These are phyloP conservation scores for Zanthoxylum bungeanum DNA, from an alignment of 345 rosid genomes.

Conservation along the genomic window DNA sequence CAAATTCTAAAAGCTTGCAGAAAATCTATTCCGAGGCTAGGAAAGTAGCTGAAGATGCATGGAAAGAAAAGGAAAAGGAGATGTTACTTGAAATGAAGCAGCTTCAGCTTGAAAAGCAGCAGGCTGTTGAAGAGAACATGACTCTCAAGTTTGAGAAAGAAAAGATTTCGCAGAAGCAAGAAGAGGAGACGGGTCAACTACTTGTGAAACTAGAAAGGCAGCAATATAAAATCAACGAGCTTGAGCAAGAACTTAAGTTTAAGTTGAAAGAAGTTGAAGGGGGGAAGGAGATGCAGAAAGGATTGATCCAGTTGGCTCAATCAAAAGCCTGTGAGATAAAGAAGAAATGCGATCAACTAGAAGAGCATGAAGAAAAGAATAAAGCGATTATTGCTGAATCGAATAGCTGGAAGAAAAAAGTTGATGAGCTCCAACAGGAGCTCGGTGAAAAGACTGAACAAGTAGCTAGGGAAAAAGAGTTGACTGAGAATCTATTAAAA, in stretches of 20 bases:
- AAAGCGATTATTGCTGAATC: conserved; percentile 38
- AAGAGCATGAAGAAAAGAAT: conserved; percentile 36
- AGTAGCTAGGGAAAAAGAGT: conserved; percentile 32
- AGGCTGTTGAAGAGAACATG: conserved; percentile 33
- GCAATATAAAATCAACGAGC: conserved; percentile 27
- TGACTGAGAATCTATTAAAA: conserved; percentile 30
- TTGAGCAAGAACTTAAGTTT: conserved; percentile 31
- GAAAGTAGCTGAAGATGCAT: conserved; percentile 48
- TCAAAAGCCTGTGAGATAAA: conserved; percentile 27
- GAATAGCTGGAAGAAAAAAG: conserved; percentile 34
- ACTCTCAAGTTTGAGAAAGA: conserved; percentile 42
- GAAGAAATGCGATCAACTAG: conserved; percentile 25
- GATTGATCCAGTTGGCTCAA: conserved; percentile 39
- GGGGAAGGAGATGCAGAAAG: conserved; percentile 39
- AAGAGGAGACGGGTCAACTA: conserved; percentile 22
- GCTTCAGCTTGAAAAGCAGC: conserved; percentile 48
- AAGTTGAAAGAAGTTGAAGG: conserved; percentile 49
- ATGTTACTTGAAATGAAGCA: conserved; percentile 45
- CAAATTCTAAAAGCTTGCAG: conserved; percentile 47
- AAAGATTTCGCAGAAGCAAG: conserved; percentile 26
- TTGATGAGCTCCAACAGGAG: conserved; percentile 39
- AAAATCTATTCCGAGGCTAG: conserved; percentile 49
- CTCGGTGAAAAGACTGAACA: conserved; percentile 29
- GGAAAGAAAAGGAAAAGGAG: conserved; percentile 53
- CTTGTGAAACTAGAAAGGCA: conserved; percentile 23